These are phyloP conservation scores for Amanita brunnescens DNA, from an alignment of 768 basidiomycete genomes.

Conservation along the genomic window DNA sequence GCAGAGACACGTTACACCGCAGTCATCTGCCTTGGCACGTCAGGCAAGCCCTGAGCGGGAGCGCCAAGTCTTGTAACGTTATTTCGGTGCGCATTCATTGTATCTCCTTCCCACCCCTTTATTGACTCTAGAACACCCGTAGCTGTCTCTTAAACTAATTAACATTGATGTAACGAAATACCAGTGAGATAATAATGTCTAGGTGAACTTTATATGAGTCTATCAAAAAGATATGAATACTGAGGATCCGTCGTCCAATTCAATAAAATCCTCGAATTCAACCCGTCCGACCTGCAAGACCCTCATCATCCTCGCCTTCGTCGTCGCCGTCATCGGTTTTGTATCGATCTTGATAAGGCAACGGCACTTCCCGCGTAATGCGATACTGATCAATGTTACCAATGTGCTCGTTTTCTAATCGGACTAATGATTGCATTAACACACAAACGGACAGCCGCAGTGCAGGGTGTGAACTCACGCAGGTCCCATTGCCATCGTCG, in stretches of 20 bases:
- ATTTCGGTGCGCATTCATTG: too few relatives aligned
- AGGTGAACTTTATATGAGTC: too few relatives aligned
- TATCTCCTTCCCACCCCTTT: too few relatives aligned
- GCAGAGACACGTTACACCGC: background rate
- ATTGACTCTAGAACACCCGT: too few relatives aligned
- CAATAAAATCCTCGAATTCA: background rate
- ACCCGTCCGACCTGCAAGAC: background rate
- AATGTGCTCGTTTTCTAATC: slow-evolving; percentile 85
- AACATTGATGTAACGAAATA: background rate
- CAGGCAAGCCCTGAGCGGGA: background rate
- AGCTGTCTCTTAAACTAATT: background rate
- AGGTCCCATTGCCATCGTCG: slow-evolving; percentile 91
- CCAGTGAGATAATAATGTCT: background rate
- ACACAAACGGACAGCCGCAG: background rate
- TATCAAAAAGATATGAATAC: too few relatives aligned
- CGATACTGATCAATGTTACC: slow-evolving; percentile 93
- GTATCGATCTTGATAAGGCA: slow-evolving; percentile 51
- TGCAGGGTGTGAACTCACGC: slow-evolving; percentile 39
- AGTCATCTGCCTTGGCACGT: background rate
- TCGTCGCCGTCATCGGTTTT: slow-evolving; percentile 43
- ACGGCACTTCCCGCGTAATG: slow-evolving; percentile 73
- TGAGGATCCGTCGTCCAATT: background rate
- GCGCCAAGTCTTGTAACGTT: background rate
- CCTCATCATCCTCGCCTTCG: slow-evolving; percentile 25
- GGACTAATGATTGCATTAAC: slow-evolving; percentile 34